A percentile compares a stretch with the other conserved stretches of the same genome.
phyloP scores from a whole-genome alignment of 208 protist species.

The Wallacemonas rigidus region DNA sequence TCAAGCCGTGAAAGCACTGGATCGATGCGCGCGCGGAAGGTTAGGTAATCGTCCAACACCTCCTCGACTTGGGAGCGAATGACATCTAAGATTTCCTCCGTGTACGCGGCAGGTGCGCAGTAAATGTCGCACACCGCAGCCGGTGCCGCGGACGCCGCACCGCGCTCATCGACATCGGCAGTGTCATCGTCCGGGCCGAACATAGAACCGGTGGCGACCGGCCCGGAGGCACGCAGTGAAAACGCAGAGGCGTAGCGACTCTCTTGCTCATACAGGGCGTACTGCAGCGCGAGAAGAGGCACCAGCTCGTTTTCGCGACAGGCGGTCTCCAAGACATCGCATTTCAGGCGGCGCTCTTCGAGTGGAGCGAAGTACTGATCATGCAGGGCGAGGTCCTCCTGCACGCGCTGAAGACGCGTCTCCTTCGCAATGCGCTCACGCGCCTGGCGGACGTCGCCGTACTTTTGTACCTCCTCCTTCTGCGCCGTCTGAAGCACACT shows the following conservation, averaged over 20 bases:
- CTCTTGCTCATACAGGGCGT: constrained; percentile 72
- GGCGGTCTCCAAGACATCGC: constrained; percentile 27
- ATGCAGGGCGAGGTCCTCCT: constrained; percentile 60
- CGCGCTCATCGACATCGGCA: constrained; percentile 1
- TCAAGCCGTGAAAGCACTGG: constrained; percentile 61
- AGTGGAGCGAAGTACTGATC: constrained; percentile 47
- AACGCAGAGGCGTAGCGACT: constrained; percentile 65
- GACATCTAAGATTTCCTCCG: constrained; percentile 55
- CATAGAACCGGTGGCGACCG: constrained; percentile 12
- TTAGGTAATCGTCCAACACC: constrained; percentile 66
- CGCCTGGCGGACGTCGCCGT: constrained; percentile 37
- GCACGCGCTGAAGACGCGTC: constrained; percentile 56
- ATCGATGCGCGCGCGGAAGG: constrained; percentile 71
- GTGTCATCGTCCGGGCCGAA: neutral
- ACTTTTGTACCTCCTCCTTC: constrained; percentile 51
- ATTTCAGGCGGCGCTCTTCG: constrained; percentile 48
- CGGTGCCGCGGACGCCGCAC: constrained; percentile 24
- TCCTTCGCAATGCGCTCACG: constrained; percentile 69
- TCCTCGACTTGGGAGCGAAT: constrained; percentile 75
- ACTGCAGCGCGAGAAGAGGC: constrained; percentile 39
- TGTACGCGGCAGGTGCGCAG: constrained; percentile 61
- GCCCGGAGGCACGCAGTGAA: constrained; percentile 47
- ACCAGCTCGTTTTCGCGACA: constrained; percentile 23
- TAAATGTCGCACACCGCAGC: constrained; percentile 38
- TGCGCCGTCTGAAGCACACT: constrained; percentile 56